Base-by-base conservation (phyloP, 176 grass and related monocot genomes). In the Pontederia paniculata region DNA sequence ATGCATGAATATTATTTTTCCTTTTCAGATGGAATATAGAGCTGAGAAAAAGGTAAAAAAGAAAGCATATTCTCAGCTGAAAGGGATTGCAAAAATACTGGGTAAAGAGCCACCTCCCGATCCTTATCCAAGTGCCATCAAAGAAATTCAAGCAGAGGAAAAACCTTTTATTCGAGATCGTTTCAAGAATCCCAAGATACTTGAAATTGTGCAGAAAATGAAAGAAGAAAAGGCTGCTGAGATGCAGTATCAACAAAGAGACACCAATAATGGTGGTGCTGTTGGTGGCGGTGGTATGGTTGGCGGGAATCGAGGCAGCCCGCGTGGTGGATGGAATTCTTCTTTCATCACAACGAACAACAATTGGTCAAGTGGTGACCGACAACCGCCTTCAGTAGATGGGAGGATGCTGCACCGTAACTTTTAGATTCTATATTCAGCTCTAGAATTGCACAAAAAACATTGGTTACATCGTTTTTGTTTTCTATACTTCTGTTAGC, bases 141-240 rank as follows among this genome's bases (percentile, higher is more conserved):
- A 79, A 42, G 86, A 97, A 76, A 90, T 97, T 78, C 86, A 97
- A 25, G 80, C 68, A 19, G 93, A 97, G 72, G 93, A 97, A 77
- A 87, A 74, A 68, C 81, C 87, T 50, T 72, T 71, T 78, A 73
- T 90, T 42, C 66, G 69, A 49, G 93, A 97, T 12, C 86, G 86
- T 50, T 79, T 79, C 45, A 55, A 16, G 56, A 97, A 97, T 59
- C 93, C 80, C 17, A 90, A 97, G 71, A 52, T 90, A 53, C 78
- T 90, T 49, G 83, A 90, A 68, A 81, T 90, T 62, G 93, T 78
- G 19, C 31, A 75, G 12, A 84, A 90, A 45, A 84, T 90, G 93
- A 88, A 79, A 68, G 74, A 70, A 23, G 93, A 97, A 10, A 78
- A 57, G 50, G 70, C 73, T 48, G 46, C 45, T 20, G 5, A 55